phyloP scores from a whole-genome alignment of 1,284 basidiomycete species.

The Melampsora americana region DNA sequence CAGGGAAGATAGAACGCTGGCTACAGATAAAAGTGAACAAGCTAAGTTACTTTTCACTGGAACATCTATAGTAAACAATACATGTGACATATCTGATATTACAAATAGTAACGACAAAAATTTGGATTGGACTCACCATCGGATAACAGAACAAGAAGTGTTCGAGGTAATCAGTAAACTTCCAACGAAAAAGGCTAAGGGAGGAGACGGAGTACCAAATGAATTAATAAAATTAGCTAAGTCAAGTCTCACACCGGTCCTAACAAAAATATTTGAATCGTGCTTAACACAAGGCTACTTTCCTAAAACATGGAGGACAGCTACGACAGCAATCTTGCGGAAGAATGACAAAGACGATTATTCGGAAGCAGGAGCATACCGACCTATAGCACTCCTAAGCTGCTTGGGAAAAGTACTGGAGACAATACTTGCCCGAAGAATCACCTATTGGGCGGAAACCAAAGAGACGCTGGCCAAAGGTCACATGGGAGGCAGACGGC shows the following conservation, averaged over 20 bases:
- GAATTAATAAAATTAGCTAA: background rate
- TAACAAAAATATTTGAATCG: background rate
- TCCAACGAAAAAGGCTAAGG: background rate
- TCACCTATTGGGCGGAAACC: no score
- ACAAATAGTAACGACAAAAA: background rate
- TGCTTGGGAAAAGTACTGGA: no score
- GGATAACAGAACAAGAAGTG: background rate
- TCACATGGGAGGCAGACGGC: no score
- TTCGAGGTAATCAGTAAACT: background rate
- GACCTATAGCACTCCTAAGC: background rate
- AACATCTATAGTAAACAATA: no score
- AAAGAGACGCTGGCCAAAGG: no score
- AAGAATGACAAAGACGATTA: background rate
- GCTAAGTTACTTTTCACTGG: no score
- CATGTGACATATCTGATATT: conserved; percentile 8
- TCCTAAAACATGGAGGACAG: no score
- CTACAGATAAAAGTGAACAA: conserved; percentile 1
- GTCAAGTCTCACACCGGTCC: background rate
- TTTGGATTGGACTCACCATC: background rate
- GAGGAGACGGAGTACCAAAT: background rate
- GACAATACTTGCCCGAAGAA: background rate
- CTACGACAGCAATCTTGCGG: background rate
- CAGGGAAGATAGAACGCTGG: background rate
- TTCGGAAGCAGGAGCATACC: no score
- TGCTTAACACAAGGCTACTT: background rate